These are phyloP conservation scores for Coniosporium apollinis DNA, from an alignment of 495 filamentous ascomycete species.

Conservation along the genomic window DNA sequence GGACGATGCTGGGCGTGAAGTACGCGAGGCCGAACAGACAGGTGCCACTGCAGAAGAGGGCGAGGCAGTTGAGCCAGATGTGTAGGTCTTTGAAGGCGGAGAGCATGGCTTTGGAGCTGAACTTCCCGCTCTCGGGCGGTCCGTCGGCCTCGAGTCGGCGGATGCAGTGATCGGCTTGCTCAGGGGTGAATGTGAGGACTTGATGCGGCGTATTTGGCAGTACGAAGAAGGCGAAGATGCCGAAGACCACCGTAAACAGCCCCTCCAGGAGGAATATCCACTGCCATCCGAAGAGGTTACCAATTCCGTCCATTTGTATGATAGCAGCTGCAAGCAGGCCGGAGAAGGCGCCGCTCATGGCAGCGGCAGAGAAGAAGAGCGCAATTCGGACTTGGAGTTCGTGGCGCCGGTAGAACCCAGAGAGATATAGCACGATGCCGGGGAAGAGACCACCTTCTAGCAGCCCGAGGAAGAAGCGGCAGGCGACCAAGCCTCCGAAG, in stretches of 20 bases:
- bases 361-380: conserved; percentile 48
- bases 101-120: conserved; percentile 28
- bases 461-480: conserved; percentile 26
- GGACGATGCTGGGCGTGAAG: conserved; percentile 20
- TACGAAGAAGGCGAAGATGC: conserved; percentile 26
- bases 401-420: conserved; percentile 32
- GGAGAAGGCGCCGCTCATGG: conserved; percentile 46
- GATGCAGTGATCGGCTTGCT: conserved; percentile 21
- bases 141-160: conserved; percentile 28
- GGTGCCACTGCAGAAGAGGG: conserved; percentile 28
- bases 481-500: conserved; percentile 25
- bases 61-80: conserved; percentile 24
- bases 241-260: conserved; percentile 27
- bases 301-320: conserved; percentile 22
- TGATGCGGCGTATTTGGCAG: conserved; percentile 29
- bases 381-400: conserved; percentile 27
- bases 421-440: conserved; percentile 33
- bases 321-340: conserved; percentile 42
- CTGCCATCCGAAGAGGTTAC: conserved; percentile 29
- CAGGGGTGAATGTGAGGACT: conserved; percentile 25
- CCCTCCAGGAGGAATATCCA: conserved; percentile 23
- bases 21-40: conserved; percentile 19
- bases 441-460: conserved; percentile 36
- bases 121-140: conserved; percentile 26
- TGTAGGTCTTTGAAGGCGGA: conserved; percentile 28